Evolutionary conservation across 441 rosid species (phyloP).

Genomic region (Eutrema salsugineum): DNA sequence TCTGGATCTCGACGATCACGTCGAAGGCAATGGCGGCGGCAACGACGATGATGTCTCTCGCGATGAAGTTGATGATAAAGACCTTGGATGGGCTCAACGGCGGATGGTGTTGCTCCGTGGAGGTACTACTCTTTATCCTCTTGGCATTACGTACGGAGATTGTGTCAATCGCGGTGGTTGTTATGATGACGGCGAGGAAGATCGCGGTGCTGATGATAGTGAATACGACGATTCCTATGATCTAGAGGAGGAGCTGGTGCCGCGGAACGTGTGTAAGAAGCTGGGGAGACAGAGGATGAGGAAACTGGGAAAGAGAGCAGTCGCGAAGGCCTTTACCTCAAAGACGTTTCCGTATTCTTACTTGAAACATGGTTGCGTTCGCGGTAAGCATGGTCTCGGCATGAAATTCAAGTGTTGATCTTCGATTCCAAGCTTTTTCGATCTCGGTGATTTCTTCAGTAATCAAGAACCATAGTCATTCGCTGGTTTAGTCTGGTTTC

Average conservation of each 20-base stretch:
- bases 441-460: neutral
- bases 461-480: neutral
- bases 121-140: neutral
- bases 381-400: slow-evolving; percentile 69
- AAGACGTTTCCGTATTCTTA: slow-evolving; percentile 44
- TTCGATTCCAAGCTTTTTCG: neutral
- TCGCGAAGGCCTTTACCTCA: slow-evolving; percentile 48
- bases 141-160: neutral
- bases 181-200: slow-evolving; percentile 8
- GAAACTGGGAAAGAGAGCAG: slow-evolving; percentile 40
- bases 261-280: slow-evolving; percentile 47
- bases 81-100: slow-evolving; percentile 1
- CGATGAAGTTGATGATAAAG: slow-evolving; percentile 1
- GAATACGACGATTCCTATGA: slow-evolving; percentile 45
- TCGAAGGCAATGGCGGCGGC: neutral
- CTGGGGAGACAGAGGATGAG: slow-evolving; percentile 70
- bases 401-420: slow-evolving; percentile 43
- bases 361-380: slow-evolving; percentile 56
- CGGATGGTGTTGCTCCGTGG: neutral
- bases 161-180: neutral
- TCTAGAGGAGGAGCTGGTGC: slow-evolving; percentile 74
- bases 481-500: neutral
- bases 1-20: slow-evolving; percentile 3
- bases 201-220: slow-evolving; percentile 1
- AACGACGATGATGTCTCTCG: neutral